phyloP scores from a whole-genome alignment of 1,284 basidiomycete genomes.

The Rhodotorula sp. region DNA sequence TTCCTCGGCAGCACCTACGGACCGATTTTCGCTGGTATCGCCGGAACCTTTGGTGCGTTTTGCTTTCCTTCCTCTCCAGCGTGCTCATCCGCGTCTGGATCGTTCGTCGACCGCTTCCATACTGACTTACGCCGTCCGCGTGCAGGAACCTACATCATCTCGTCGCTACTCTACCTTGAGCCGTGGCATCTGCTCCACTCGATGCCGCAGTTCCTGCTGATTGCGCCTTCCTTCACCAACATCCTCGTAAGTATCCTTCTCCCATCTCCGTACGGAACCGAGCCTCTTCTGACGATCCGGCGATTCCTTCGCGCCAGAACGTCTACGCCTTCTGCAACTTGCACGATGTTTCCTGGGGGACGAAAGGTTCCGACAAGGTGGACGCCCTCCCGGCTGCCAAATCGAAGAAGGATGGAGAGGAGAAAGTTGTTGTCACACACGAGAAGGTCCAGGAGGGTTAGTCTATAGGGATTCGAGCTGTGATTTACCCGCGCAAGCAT shows the following conservation, averaged over 20 bases:
- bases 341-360: constrained; percentile 86
- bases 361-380: constrained; percentile 92
- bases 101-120: constrained; percentile 52
- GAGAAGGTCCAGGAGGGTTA: constrained; percentile 63
- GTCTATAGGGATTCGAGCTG: neutral
- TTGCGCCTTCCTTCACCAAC: constrained; percentile 44
- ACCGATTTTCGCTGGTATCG: constrained; percentile 76
- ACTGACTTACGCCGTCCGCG: constrained; percentile 48
- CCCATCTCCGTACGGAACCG: constrained; percentile 48
- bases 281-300: constrained; percentile 43
- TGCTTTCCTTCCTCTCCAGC: too few species aligned
- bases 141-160: constrained; percentile 73
- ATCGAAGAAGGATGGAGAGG: constrained; percentile 70
- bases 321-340: constrained; percentile 96
- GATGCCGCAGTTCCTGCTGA: constrained; percentile 78
- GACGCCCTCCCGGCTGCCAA: constrained; percentile 87
- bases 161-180: constrained; percentile 90
- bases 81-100: constrained; percentile 57
- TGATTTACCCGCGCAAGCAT: fast-evolving
- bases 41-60: constrained; percentile 76
- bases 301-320: constrained; percentile 48
- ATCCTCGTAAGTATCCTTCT: constrained; percentile 64
- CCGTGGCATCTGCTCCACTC: constrained; percentile 99
- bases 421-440: constrained; percentile 66
- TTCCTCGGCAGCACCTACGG: constrained; percentile 38